These are phyloP conservation scores for Fusarium sp. DNA, from an alignment of 2,329 filamentous ascomycete genomes.

Conservation along the genomic window DNA sequence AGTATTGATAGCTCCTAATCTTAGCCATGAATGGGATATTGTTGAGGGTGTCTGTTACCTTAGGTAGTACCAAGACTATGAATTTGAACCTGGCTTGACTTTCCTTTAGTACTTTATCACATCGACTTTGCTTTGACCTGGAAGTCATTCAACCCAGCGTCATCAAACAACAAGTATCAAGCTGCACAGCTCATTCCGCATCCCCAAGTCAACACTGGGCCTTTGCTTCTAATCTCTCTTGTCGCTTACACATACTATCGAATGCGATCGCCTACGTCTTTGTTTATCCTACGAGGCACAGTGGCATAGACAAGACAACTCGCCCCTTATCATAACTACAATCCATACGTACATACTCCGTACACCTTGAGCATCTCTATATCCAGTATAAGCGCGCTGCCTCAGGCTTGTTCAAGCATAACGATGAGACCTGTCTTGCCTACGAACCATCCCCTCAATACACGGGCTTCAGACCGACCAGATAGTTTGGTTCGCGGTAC, in stretches of 20 bases:
- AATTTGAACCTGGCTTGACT: background rate
- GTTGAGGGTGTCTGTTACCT: constrained; percentile 10
- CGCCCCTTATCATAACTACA: constrained; percentile 21
- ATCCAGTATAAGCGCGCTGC: constrained; percentile 19
- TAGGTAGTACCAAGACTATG: too few species aligned
- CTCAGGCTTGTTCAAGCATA: constrained; percentile 26
- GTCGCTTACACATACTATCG: background rate
- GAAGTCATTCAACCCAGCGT: constrained; percentile 43
- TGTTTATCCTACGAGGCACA: background rate
- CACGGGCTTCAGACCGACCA: constrained; percentile 34
- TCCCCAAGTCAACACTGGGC: constrained; percentile 1
- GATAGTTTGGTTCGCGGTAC: constrained; percentile 41
- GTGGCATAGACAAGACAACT: constrained; percentile 31
- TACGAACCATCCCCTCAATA: constrained; percentile 41
- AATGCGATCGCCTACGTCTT: background rate
- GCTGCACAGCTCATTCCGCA: constrained; percentile 27
- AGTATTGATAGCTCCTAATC: constrained; percentile 2
- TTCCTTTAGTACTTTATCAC: constrained; percentile 13
- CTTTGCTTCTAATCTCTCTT: background rate
- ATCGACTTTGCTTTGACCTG: constrained; percentile 23
- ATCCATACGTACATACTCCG: background rate
- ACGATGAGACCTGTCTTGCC: constrained; percentile 49
- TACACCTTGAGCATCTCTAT: constrained; percentile 8
- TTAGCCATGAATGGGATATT: constrained; percentile 6
- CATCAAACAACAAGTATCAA: constrained; percentile 38